Percentiles rank a stretch among this genome's conserved stretches.
Evolutionary conservation across 2,329 filamentous ascomycete species (phyloP).

Genomic region (Arthrocladium fulminans): DNA sequence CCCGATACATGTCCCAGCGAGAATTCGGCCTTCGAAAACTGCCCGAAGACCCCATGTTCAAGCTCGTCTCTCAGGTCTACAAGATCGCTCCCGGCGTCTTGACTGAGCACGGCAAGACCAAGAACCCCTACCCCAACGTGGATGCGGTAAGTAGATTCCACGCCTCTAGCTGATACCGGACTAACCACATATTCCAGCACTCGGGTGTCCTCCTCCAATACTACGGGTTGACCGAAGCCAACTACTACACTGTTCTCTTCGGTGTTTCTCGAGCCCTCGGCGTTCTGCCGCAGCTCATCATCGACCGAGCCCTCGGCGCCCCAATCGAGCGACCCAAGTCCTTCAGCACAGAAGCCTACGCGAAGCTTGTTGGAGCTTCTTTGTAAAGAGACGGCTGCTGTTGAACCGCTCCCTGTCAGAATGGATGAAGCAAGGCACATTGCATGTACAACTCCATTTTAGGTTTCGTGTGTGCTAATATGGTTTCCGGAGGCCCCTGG

Average conservation of each 20-base stretch:
- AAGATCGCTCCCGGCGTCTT: constrained; percentile 97
- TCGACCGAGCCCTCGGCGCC: constrained; percentile 92
- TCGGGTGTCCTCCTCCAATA: constrained; percentile 98
- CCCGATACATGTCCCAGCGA: constrained; percentile 96
- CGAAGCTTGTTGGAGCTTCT: constrained; percentile 83
- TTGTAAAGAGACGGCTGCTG: constrained; percentile 51
- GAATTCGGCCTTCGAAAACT: constrained; percentile 91
- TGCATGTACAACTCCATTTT: constrained; percentile 2
- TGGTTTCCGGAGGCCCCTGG: neutral
- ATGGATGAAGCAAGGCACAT: neutral
- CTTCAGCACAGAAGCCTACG: constrained; percentile 94
- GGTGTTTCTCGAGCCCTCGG: constrained; percentile 96
- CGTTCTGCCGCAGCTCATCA: constrained; percentile 98
- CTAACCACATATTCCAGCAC: constrained; percentile 49
- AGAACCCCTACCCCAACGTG: constrained; percentile 99
- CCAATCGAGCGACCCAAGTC: constrained; percentile 99
- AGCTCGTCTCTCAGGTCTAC: constrained; percentile 99
- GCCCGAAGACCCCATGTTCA: constrained; percentile 98
- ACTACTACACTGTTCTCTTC: constrained; percentile 99
- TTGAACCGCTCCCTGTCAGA: neutral
- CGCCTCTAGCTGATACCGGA: neutral
- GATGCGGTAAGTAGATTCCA: constrained; percentile 54
- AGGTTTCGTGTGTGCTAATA: neutral
- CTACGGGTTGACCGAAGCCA: constrained; percentile 97
- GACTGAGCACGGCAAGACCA: constrained; percentile 99